Evolutionary conservation across 106 monocot genomes (phyloP).

Genomic region (Allium fistulosum): DNA sequence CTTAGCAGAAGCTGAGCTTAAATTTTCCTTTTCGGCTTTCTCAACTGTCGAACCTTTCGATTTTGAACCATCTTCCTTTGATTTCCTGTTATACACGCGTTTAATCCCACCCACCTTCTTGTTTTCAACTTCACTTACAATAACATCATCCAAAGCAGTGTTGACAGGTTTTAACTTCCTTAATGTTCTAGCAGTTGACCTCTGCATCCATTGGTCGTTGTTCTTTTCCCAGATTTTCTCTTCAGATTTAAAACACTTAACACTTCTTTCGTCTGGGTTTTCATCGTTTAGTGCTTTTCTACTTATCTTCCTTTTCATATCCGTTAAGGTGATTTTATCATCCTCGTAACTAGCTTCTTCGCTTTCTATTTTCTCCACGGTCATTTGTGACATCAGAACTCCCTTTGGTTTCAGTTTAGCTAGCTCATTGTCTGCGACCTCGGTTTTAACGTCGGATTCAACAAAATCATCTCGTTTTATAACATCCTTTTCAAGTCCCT

Average conservation of each 20-base stretch:
- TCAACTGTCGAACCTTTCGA: neutral
- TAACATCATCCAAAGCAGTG: neutral
- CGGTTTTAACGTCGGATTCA: too few species aligned
- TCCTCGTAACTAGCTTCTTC: neutral
- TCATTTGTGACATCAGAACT: neutral
- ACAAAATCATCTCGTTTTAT: too few species aligned
- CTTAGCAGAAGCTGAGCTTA: neutral
- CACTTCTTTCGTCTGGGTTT: neutral
- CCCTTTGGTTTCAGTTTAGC: neutral
- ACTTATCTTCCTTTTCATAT: neutral
- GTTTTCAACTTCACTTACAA: conserved; percentile 18
- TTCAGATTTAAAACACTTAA: neutral
- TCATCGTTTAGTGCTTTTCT: neutral
- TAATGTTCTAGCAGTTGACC: conserved; percentile 7
- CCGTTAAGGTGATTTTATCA: neutral
- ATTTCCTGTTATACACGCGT: neutral
- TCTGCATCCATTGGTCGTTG: conserved; percentile 1
- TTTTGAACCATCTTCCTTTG: neutral
- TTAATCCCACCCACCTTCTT: conserved; percentile 10
- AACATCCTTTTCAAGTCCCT: too few species aligned
- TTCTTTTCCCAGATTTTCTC: neutral
- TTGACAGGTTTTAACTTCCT: conserved; percentile 10
- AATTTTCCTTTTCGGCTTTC: neutral
- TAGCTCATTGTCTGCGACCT: too few species aligned
- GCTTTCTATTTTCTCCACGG: neutral